Evolutionary conservation across 768 basidiomycete genomes (phyloP).

Genomic region (Trichaptum fuscoviolaceum): DNA sequence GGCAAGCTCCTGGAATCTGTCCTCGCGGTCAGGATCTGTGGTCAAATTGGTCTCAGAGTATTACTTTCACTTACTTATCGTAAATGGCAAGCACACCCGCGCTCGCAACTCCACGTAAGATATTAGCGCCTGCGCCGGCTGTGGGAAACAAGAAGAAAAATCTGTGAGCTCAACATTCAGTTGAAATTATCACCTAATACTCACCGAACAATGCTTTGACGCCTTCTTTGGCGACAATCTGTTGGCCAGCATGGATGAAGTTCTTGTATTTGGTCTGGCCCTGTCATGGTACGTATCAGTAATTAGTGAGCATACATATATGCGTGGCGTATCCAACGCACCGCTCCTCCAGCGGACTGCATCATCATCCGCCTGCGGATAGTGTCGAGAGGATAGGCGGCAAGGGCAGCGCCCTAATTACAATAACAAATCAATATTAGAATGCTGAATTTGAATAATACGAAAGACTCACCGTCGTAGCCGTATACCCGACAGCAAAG

Average conservation of each 20-base stretch:
- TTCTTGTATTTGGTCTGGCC: constrained; percentile 33
- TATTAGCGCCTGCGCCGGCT: constrained; percentile 58
- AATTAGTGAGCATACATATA: neutral
- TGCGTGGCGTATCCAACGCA: constrained; percentile 1
- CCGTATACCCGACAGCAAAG: constrained; percentile 36
- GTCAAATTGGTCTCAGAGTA: neutral
- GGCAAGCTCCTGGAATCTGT: constrained; percentile 37
- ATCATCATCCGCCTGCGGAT: constrained; percentile 45
- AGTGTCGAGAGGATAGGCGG: constrained; percentile 40
- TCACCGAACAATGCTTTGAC: constrained; percentile 31
- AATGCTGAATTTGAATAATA: neutral
- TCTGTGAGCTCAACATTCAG: constrained; percentile 1
- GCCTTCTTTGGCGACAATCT: constrained; percentile 39
- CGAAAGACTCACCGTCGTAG: constrained; percentile 29
- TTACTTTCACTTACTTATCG: constrained; percentile 39
- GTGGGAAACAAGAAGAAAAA: constrained; percentile 30
- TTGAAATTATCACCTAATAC: constrained; percentile 9
- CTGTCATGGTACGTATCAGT: neutral
- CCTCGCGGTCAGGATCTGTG: neutral
- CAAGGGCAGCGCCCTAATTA: constrained; percentile 29
- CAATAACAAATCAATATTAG: constrained; percentile 3
- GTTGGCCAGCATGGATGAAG: constrained; percentile 33
- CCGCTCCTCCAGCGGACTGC: constrained; percentile 33
- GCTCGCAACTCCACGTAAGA: constrained; percentile 47
- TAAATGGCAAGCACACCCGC: constrained; percentile 56